Conservation (phyloP, 2,329 filamentous ascomycete genomes). For the Xylariaceae sp. region DNA sequence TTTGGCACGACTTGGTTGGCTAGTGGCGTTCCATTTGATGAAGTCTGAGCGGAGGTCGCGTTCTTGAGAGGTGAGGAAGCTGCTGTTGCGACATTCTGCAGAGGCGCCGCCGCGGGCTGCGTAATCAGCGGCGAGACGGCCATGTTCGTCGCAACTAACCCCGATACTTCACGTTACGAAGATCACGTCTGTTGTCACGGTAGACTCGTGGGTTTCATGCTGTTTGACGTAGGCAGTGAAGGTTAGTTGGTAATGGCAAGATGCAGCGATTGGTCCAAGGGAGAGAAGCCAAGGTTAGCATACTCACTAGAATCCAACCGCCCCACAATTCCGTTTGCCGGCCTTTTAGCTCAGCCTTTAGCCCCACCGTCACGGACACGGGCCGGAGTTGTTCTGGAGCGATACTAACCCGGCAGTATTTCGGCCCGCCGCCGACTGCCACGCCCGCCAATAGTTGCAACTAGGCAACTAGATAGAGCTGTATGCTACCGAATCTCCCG, state of each 20-base stretch:
- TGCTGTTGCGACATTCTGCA: conserved; percentile 29
- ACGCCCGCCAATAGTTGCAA: no score
- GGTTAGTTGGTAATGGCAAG: conserved; percentile 7
- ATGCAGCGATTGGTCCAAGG: neutral
- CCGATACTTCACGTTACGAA: neutral
- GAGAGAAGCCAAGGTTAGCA: no score
- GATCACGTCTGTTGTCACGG: neutral
- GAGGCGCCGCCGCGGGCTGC: conserved; percentile 27
- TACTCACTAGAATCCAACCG: no score
- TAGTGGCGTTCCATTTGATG: conserved; percentile 43
- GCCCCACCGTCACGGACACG: no score
- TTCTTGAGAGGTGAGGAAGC: conserved; percentile 43
- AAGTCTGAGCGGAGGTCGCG: conserved; percentile 35
- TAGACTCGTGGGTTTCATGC: neutral
- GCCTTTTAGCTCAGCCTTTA: no score
- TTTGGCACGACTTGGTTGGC: conserved; percentile 27
- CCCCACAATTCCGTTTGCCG: no score
- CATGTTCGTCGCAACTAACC: conserved; percentile 20
- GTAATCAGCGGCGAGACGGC: conserved; percentile 30
- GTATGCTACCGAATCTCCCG: no score
- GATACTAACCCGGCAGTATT: no score
- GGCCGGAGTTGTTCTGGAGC: no score
- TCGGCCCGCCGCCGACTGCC: no score
- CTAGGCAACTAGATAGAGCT: no score
- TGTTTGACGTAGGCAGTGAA: neutral